These are phyloP conservation scores for Alternaria gansuensis DNA, from an alignment of 2,329 filamentous ascomycete genomes.

Conservation along the genomic window DNA sequence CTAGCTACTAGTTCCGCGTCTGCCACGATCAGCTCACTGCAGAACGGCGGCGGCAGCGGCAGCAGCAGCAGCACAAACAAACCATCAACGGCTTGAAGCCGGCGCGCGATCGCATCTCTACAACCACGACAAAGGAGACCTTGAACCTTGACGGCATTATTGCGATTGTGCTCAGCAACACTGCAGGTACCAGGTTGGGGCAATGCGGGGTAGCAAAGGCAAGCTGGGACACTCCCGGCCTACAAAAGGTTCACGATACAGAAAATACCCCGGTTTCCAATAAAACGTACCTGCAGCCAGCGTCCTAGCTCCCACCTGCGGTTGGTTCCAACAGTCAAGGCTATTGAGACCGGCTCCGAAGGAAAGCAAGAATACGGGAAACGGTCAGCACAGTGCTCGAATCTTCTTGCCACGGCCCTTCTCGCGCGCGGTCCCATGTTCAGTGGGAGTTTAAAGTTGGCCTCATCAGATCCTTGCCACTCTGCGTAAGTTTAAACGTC, in stretches of 20 bases:
- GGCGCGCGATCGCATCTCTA: neutral
- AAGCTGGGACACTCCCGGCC: slow-evolving; percentile 22
- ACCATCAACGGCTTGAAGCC: slow-evolving; percentile 19
- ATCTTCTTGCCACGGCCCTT: neutral
- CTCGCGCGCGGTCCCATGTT: neutral
- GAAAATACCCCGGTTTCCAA: slow-evolving; percentile 40
- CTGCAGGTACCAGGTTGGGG: neutral
- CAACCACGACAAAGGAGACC: neutral
- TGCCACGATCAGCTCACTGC: slow-evolving; percentile 24
- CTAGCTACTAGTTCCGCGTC: slow-evolving; percentile 9
- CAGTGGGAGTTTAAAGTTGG: neutral
- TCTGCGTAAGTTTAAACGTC: neutral
- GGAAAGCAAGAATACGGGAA: neutral
- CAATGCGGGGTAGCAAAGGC: slow-evolving; percentile 16
- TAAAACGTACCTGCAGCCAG: slow-evolving; percentile 39
- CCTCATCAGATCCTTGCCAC: neutral
- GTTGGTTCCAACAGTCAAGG: neutral
- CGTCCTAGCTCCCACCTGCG: slow-evolving; percentile 15
- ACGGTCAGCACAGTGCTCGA: neutral
- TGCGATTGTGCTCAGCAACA: neutral
- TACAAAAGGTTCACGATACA: slow-evolving; percentile 19
- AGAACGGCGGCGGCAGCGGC: slow-evolving; percentile 28
- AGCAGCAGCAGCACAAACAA: slow-evolving; percentile 38
- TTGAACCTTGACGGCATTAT: neutral
- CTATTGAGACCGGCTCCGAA: neutral